phyloP scores from a whole-genome alignment of 345 rosid species.

The Melaleuca alternifolia region DNA sequence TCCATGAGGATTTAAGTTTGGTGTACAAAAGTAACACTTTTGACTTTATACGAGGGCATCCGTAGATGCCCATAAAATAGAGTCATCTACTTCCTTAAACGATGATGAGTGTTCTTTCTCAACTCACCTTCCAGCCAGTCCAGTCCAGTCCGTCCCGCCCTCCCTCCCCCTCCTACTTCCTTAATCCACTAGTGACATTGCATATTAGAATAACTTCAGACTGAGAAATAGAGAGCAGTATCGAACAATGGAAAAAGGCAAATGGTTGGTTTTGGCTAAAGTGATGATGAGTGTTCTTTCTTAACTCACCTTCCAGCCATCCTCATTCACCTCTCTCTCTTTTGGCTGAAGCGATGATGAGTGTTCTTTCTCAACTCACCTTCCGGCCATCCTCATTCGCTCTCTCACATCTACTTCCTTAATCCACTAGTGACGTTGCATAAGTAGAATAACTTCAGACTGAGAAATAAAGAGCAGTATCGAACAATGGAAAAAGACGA shows the following conservation, averaged over 20 bases:
- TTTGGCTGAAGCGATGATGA: not conserved
- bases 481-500: not conserved
- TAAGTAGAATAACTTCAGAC: not conserved
- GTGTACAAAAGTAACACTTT: not conserved
- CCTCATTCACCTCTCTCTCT: too few species aligned
- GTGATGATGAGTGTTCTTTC: not conserved
- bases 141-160: too few species aligned
- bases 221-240: not conserved
- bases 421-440: not conserved
- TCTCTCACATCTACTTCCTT: not conserved
- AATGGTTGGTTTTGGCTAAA: not conserved
- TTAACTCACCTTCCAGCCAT: too few species aligned
- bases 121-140: too few species aligned
- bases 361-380: not conserved
- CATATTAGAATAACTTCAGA: not conserved
- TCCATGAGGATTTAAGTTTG: not conserved
- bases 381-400: too few species aligned
- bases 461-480: not conserved
- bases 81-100: not conserved
- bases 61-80: not conserved
- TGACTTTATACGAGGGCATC: not conserved
- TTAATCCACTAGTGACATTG: not conserved
- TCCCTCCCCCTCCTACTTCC: not conserved
- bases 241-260: not conserved
- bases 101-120: too few species aligned